phyloP scores from a whole-genome alignment of 2,329 filamentous ascomycete species.

The Paraphoma sp. region DNA sequence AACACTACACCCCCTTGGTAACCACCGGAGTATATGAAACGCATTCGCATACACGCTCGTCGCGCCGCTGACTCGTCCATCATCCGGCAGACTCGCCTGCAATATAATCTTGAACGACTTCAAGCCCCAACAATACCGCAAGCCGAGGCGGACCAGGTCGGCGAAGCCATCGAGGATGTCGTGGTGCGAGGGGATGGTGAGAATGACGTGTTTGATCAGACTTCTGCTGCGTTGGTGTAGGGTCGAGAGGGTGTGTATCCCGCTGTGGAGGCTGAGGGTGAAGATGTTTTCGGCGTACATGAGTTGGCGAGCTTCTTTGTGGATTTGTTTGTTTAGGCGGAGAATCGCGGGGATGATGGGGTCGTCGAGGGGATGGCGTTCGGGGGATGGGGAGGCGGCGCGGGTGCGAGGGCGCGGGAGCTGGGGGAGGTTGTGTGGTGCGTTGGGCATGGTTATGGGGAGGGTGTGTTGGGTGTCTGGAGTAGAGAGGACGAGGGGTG shows the following conservation, averaged over 20 bases:
- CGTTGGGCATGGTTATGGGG: neutral
- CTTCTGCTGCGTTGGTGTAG: constrained; percentile 53
- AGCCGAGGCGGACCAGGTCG: constrained; percentile 52
- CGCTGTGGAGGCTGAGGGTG: constrained; percentile 46
- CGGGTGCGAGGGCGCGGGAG: neutral
- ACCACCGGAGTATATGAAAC: constrained; percentile 55
- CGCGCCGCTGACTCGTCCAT: constrained; percentile 35
- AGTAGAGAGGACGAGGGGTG: neutral
- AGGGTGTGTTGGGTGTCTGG: neutral
- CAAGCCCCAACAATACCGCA: constrained; percentile 56
- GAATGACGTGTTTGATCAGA: constrained; percentile 51
- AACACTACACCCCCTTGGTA: constrained; percentile 52
- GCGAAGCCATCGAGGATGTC: constrained; percentile 56
- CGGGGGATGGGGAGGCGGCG: neutral
- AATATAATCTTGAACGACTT: constrained; percentile 51
- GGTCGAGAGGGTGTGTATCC: constrained; percentile 46
- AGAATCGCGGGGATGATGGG: constrained; percentile 49
- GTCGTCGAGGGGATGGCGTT: constrained; percentile 18
- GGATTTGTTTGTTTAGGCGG: constrained; percentile 48
- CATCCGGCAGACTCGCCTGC: constrained; percentile 40
- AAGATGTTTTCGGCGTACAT: constrained; percentile 44
- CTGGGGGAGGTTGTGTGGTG: neutral
- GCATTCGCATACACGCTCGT: constrained; percentile 56
- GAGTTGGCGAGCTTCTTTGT: constrained; percentile 41
- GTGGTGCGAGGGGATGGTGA: constrained; percentile 55